A percentile compares a stretch with the other conserved stretches of the same genome.
Conservation (phyloP, 2,329 filamentous ascomycete species). For the Xylaria sp. region DNA sequence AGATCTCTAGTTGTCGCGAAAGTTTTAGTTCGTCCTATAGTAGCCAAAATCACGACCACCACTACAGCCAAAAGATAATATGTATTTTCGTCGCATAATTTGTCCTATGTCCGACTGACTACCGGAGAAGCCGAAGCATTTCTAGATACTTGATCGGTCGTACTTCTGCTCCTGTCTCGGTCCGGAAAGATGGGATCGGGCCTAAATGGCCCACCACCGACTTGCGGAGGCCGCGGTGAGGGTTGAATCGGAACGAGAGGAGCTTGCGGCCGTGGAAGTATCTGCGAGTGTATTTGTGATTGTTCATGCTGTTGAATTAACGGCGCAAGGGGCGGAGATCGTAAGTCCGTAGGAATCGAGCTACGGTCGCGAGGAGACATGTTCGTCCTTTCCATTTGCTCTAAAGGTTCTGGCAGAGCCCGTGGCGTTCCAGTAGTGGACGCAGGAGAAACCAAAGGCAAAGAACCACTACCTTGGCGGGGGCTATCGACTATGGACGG, state of each 20-base stretch:
- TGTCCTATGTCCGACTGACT: conserved; percentile 44
- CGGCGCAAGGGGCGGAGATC: conserved; percentile 46
- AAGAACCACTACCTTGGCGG: conserved; percentile 42
- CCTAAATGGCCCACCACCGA: conserved; percentile 47
- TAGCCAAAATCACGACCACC: conserved; percentile 10
- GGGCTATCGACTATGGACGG: conserved; percentile 46
- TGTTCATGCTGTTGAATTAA: conserved; percentile 45
- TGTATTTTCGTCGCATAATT: conserved; percentile 9
- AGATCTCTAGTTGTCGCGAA: conserved; percentile 9
- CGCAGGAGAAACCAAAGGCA: conserved; percentile 47
- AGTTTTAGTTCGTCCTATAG: conserved; percentile 9
- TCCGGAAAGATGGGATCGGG: conserved; percentile 51
- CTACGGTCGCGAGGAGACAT: conserved; percentile 47
- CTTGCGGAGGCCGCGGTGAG: conserved; percentile 40
- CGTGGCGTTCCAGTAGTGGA: conserved; percentile 48
- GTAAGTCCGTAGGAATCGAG: conserved; percentile 41
- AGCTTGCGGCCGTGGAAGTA: conserved; percentile 44
- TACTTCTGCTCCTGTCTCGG: conserved; percentile 48
- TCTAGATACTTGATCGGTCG: conserved; percentile 46
- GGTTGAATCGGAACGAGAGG: conserved; percentile 43
- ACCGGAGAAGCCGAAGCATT: conserved; percentile 46
- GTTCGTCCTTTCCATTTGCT: conserved; percentile 47
- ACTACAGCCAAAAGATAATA: conserved; percentile 15
- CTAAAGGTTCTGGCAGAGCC: conserved; percentile 47
- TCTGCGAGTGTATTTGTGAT: conserved; percentile 41